A percentile compares a stretch with the other conserved stretches of the same genome.
phyloP scores from a whole-genome alignment of 2,329 filamentous ascomycete genomes.

The Tolypocladium inflatum region DNA sequence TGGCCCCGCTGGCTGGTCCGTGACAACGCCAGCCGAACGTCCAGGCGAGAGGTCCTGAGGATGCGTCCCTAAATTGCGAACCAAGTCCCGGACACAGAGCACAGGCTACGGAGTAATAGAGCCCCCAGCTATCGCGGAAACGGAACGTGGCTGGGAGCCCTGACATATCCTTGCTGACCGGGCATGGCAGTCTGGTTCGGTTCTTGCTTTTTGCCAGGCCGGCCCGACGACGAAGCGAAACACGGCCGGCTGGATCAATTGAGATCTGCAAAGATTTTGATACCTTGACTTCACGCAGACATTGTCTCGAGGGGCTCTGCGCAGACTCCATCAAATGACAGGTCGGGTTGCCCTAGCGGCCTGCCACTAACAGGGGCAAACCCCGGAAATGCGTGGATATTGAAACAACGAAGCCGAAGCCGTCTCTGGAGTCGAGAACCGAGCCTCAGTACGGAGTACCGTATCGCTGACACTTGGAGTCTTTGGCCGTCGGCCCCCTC shows the following conservation, averaged over 20 bases:
- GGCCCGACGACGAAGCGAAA: not conserved
- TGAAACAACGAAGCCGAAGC: not conserved
- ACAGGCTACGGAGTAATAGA: not conserved
- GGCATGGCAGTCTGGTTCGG: not conserved
- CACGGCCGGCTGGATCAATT: not conserved
- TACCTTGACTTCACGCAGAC: not conserved
- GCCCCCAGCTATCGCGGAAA: not conserved
- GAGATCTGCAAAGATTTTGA: not conserved
- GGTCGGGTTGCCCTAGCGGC: not conserved
- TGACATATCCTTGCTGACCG: not conserved
- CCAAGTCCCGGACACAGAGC: not conserved
- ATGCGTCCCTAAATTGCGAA: not conserved
- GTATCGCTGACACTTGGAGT: not conserved
- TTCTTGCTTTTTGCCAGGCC: not conserved
- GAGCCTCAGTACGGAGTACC: not conserved
- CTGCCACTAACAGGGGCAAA: not conserved
- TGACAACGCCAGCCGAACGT: not conserved
- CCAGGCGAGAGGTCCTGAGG: not conserved
- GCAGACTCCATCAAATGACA: not conserved
- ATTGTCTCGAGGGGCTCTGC: too few relatives aligned
- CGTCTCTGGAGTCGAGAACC: not conserved
- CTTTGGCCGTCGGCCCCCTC: not conserved
- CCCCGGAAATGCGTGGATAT: not conserved
- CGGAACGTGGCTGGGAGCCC: not conserved
- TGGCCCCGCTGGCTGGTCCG: not conserved